Evolutionary conservation across 257 asterid species (phyloP).

Genomic region (Phtheirospermum japonicum): DNA sequence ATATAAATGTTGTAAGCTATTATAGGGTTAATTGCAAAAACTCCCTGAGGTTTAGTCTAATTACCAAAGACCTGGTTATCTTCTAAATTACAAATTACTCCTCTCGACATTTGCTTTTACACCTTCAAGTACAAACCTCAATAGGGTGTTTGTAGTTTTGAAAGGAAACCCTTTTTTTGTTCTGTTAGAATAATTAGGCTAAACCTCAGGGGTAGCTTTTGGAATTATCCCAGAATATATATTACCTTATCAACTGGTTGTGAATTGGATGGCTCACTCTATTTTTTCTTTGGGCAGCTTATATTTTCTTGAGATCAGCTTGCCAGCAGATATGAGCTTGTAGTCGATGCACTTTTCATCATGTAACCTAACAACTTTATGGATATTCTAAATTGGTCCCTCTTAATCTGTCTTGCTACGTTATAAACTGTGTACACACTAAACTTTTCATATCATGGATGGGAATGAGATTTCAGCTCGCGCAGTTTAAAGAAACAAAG

Average conservation of each 20-base stretch:
- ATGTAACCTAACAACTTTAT: not conserved
- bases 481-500: not conserved
- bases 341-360: not conserved
- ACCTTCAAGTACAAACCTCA: too few species aligned
- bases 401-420: not conserved
- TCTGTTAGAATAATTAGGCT: not conserved
- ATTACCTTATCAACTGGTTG: not conserved
- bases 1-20: too few species aligned
- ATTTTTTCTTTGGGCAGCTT: not conserved
- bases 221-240: not conserved
- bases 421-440: not conserved
- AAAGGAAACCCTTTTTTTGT: not conserved
- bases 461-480: not conserved
- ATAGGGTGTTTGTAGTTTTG: too few species aligned
- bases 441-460: not conserved
- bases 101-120: not conserved
- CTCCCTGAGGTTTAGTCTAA: not conserved
- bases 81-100: not conserved
- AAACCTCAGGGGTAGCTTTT: not conserved
- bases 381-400: not conserved
- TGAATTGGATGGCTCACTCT: not conserved
- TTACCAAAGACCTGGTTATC: not conserved
- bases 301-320: conserved; percentile 9
- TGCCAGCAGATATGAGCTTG: conserved; percentile 9
- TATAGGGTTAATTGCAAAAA: not conserved